A percentile compares a stretch with the other conserved stretches of the same genome.
phyloP scores from a whole-genome alignment of 2,329 filamentous ascomycete species.

The Akanthomyces uredinophilus region DNA sequence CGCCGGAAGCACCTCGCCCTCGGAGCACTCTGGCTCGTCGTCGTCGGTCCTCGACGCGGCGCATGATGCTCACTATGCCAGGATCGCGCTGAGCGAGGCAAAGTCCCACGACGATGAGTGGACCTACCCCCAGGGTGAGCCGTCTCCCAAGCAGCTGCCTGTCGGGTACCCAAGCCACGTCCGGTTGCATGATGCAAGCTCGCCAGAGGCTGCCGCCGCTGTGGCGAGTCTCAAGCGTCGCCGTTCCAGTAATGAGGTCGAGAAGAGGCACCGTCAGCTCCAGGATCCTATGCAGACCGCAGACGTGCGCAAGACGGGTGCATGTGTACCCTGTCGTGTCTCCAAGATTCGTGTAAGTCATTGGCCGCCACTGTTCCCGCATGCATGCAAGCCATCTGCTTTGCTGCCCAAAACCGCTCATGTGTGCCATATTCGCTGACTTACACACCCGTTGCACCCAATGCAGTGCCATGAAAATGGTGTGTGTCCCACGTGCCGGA shows the following conservation, averaged over 20 bases:
- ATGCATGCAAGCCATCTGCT: conserved; percentile 14
- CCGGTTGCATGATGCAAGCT: conserved; percentile 24
- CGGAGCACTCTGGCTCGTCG: conserved; percentile 33
- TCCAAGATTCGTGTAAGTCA: conserved; percentile 43
- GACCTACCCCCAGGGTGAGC: conserved; percentile 33
- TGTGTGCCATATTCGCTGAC: conserved; percentile 10
- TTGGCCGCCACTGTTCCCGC: conserved; percentile 4
- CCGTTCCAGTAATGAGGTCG: conserved; percentile 28
- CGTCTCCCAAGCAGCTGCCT: conserved; percentile 26
- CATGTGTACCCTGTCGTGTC: conserved; percentile 44
- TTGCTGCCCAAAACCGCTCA: conserved; percentile 11
- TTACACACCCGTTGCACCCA: conserved; percentile 17
- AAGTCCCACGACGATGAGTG: conserved; percentile 36
- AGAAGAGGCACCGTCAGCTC: conserved; percentile 34
- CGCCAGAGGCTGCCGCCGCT: conserved; percentile 24
- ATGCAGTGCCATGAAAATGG: conserved; percentile 36
- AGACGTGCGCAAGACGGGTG: conserved; percentile 43
- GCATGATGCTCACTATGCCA: conserved; percentile 26
- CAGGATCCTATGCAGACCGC: conserved; percentile 41
- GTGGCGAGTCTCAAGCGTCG: conserved; percentile 32
- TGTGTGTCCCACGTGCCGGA: conserved; percentile 38
- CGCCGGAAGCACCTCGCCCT: conserved; percentile 36
- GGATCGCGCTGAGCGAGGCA: conserved; percentile 30
- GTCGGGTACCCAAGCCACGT: conserved; percentile 29
- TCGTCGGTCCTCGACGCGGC: conserved; percentile 27